phyloP scores from a whole-genome alignment of 805 yeast genomes.

The Saturnispora galanensis region DNA sequence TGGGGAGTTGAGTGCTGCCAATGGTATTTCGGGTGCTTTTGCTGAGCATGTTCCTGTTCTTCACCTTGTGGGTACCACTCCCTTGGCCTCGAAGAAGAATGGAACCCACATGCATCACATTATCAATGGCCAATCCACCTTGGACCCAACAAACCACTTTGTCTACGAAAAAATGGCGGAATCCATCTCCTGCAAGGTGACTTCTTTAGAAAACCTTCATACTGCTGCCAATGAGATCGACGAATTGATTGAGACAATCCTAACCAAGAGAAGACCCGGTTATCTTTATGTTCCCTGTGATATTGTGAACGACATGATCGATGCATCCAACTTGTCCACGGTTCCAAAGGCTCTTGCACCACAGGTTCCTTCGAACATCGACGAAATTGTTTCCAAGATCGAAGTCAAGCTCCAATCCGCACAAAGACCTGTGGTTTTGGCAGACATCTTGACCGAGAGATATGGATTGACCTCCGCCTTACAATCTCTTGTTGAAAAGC shows the following conservation, averaged over 20 bases:
- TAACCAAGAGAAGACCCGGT: slow-evolving; percentile 64
- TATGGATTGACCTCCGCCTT: slow-evolving; percentile 38
- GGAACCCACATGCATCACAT: slow-evolving; percentile 47
- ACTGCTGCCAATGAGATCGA: slow-evolving; percentile 58
- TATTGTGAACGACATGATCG: slow-evolving; percentile 39
- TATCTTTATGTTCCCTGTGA: slow-evolving; percentile 72
- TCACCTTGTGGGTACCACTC: slow-evolving; percentile 78
- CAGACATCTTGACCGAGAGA: slow-evolving; percentile 62
- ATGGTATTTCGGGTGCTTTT: slow-evolving; percentile 74
- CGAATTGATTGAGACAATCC: slow-evolving; percentile 45
- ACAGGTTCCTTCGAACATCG: slow-evolving; percentile 16
- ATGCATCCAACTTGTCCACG: slow-evolving; percentile 21
- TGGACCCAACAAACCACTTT: slow-evolving; percentile 48
- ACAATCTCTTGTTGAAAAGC: slow-evolving; percentile 37
- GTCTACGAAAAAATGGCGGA: slow-evolving; percentile 56
- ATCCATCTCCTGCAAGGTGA: slow-evolving; percentile 46
- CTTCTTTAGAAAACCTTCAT: slow-evolving; percentile 34
- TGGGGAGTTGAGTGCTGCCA: slow-evolving; percentile 78
- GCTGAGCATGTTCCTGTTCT: slow-evolving; percentile 73
- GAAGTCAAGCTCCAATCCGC: slow-evolving; percentile 42
- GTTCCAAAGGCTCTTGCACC: slow-evolving; percentile 16
- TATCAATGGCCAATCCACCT: slow-evolving; percentile 39
- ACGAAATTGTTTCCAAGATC: slow-evolving; percentile 28
- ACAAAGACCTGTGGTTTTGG: slow-evolving; percentile 54
- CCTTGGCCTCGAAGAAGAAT: slow-evolving; percentile 21